A percentile compares a stretch with the other conserved stretches of the same genome.
Evolutionary conservation across 306 rosid genomes (phyloP).

Genomic region (Corylus avellana): DNA sequence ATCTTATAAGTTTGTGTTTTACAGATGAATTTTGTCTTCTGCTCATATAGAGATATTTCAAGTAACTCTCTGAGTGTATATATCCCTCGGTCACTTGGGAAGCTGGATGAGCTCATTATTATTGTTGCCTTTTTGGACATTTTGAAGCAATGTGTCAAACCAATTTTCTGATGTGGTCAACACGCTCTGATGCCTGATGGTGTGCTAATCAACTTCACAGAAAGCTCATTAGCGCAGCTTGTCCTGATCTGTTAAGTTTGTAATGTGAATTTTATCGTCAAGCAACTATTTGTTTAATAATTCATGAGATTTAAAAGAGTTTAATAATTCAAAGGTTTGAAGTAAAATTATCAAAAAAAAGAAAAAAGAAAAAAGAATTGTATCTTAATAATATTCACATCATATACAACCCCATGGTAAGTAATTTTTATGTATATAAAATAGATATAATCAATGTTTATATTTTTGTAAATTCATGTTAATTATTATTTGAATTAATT

Average conservation of each 20-base stretch:
- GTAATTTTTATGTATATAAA: too few relatives aligned
- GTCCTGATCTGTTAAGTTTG: slow-evolving; percentile 24
- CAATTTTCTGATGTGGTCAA: slow-evolving; percentile 87
- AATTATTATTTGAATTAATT: too few relatives aligned
- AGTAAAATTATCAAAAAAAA: too few relatives aligned
- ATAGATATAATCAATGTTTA: too few relatives aligned
- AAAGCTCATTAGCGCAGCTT: slow-evolving; percentile 72
- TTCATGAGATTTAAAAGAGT: neutral
- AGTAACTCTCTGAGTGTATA: slow-evolving; percentile 83
- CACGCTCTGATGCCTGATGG: slow-evolving; percentile 88
- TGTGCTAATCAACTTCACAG: slow-evolving; percentile 66
- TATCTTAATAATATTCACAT: too few relatives aligned
- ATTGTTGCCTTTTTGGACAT: slow-evolving; percentile 27
- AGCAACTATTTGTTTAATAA: neutral
- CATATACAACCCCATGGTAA: too few relatives aligned
- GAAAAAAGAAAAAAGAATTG: too few relatives aligned
- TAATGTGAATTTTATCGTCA: neutral
- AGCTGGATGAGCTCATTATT: slow-evolving; percentile 54
- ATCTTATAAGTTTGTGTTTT: neutral
- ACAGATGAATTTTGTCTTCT: slow-evolving; percentile 20
- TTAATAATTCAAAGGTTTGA: too few relatives aligned
- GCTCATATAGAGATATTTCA: slow-evolving; percentile 77
- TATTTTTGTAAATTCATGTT: too few relatives aligned
- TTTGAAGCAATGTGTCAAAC: slow-evolving; percentile 75
- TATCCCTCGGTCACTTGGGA: slow-evolving; percentile 80